Base-by-base conservation (phyloP, 2,329 filamentous ascomycete species). In the Aspergillus quadrilineatus region DNA sequence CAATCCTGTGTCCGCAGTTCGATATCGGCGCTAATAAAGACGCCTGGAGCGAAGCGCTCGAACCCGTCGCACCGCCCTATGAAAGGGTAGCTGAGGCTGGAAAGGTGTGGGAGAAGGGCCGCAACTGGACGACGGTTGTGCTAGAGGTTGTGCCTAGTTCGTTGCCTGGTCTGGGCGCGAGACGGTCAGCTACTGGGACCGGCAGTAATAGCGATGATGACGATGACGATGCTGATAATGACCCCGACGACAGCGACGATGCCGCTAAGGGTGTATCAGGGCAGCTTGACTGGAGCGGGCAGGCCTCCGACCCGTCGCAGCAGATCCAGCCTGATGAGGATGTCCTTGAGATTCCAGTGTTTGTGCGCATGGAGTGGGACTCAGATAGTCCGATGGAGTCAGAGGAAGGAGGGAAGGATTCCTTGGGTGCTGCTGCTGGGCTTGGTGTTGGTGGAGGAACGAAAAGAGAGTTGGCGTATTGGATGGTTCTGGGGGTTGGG, bases 91-190 rank as follows among this genome's bases (percentile, higher is more conserved):
- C 89, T 14, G 92, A 96, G 73, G 90, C 90, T 0, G 94, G 93
- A 51, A 97, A 97, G 75, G 87, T 97, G n/a, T 99, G 91, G 89
- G 92, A 97, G 61, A 85, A 88, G 53, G 93, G 92, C 0, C 82
- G 92, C 36, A 99, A 97, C 72, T 97, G 92, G 90, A 94, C 94
- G 14, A 94, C 88, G 63, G 90, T 99, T 9, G 89, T 97, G 17
- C 80, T 99, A 28, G 94, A 99, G 72, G 88, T 99, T 12, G 84
- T 97, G 84, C 92, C 67, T 66, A 81, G 60, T 60, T 75, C 66
- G 15, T 68, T 72, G 45, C 73, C 69, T 6, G 44, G 44, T 10
- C 6, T 17, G 3, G 69, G 67, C 15, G 67, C 70, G 53, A 59
- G 49, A 37, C 34, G 46, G 63, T 57, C 22, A 63, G 69, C 4